Evolutionary conservation across 176 grass and related monocot species (phyloP).

Genomic region (Lolium rigidum): DNA sequence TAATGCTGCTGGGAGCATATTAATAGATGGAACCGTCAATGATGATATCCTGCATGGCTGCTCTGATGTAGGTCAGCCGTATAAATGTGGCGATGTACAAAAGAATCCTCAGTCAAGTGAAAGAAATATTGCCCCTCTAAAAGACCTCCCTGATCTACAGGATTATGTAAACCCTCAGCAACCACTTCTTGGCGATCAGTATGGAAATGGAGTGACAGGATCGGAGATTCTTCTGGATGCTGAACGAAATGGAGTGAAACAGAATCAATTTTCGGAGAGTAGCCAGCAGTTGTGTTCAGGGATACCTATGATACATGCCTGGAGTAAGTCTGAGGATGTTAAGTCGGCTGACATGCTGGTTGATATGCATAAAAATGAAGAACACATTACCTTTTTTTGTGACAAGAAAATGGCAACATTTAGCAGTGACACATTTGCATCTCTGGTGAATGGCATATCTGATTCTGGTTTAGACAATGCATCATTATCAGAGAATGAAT

Average conservation of each 20-base stretch:
- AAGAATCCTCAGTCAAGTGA: constrained; percentile 48
- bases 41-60: constrained; percentile 38
- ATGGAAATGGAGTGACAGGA: constrained; percentile 42
- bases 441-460: constrained; percentile 29
- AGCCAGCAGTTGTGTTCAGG: no score
- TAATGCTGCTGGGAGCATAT: constrained; percentile 37
- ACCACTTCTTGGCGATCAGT: constrained; percentile 42
- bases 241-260: constrained; percentile 44
- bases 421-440: constrained; percentile 17
- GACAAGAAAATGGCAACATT: constrained; percentile 28
- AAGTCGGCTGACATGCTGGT: no score
- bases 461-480: constrained; percentile 47
- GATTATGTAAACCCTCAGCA: constrained; percentile 53
- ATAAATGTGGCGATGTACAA: constrained; percentile 45
- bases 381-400: constrained; percentile 11
- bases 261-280: no score
- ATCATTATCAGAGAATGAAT: constrained; percentile 54
- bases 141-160: constrained; percentile 48
- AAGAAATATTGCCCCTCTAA: constrained; percentile 52
- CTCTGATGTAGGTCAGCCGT: constrained; percentile 47
- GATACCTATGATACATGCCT: no score
- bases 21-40: constrained; percentile 40
- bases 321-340: no score
- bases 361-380: no score
- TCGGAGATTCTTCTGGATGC: constrained; percentile 35